These are phyloP conservation scores for Dactylonectria macrodidyma DNA, from an alignment of 2,329 filamentous ascomycete genomes.

Conservation along the genomic window DNA sequence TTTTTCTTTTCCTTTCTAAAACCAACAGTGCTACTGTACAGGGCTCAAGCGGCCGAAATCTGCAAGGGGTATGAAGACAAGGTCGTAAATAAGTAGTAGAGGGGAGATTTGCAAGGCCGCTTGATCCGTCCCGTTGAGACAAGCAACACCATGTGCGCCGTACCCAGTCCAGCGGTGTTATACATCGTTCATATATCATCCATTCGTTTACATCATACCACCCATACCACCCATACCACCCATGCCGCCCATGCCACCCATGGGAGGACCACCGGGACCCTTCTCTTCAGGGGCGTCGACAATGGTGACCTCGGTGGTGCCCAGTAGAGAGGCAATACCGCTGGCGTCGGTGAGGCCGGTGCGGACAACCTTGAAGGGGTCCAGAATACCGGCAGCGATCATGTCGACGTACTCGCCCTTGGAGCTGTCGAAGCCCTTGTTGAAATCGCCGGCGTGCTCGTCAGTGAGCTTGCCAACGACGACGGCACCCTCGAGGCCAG, in stretches of 20 bases:
- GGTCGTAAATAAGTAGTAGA: constrained; percentile 47
- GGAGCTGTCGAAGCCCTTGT: constrained; percentile 96
- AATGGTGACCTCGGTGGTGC: constrained; percentile 98
- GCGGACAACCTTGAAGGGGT: constrained; percentile 99
- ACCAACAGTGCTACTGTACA: constrained; percentile 55
- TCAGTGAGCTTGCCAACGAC: constrained; percentile 98
- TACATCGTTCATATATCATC: constrained; percentile 47
- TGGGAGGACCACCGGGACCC: constrained; percentile 71
- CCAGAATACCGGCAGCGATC: constrained; percentile 96
- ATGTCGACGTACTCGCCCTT: constrained; percentile 99
- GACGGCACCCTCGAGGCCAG: constrained; percentile 94
- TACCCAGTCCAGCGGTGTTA: constrained; percentile 51
- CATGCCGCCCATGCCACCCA: constrained; percentile 78
- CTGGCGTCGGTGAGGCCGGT: constrained; percentile 95
- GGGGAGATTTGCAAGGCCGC: constrained; percentile 54
- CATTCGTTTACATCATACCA: constrained; percentile 70
- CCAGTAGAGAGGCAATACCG: constrained; percentile 95
- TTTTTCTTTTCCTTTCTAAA: constrained; percentile 46
- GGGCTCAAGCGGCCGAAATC: constrained; percentile 49
- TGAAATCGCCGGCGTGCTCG: constrained; percentile 92
- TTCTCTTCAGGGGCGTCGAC: constrained; percentile 97
- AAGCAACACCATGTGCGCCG: constrained; percentile 66
- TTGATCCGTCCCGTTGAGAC: constrained; percentile 56
- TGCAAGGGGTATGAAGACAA: constrained; percentile 49
- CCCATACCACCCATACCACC: constrained; percentile 71